phyloP scores from a whole-genome alignment of 2,329 filamentous ascomycete species.

The Penicillium crustosum region DNA sequence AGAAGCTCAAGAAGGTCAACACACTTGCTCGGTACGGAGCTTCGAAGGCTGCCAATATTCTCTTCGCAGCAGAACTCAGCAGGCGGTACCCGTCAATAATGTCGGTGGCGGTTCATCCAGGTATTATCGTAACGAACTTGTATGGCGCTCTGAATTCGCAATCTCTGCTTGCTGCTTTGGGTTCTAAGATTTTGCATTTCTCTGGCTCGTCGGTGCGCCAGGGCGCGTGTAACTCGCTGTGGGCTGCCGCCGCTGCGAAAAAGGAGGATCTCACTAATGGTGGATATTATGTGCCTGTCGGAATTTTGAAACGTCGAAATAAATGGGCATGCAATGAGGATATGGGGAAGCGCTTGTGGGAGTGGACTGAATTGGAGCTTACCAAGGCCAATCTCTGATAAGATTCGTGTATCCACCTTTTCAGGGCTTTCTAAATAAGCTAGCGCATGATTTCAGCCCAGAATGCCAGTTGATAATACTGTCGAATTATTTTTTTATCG shows the following conservation, averaged over 20 bases:
- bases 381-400: slow-evolving; percentile 15
- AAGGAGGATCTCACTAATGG: slow-evolving; percentile 29
- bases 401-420: neutral
- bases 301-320: slow-evolving; percentile 26
- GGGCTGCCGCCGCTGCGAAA: slow-evolving; percentile 31
- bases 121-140: slow-evolving; percentile 40
- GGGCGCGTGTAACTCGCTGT: slow-evolving; percentile 31
- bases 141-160: slow-evolving; percentile 23
- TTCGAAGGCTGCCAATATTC: slow-evolving; percentile 50
- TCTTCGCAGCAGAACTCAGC: slow-evolving; percentile 46
- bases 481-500: neutral
- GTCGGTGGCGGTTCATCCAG: slow-evolving; percentile 50
- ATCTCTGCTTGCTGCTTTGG: slow-evolving; percentile 7
- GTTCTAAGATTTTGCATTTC: slow-evolving; percentile 15
- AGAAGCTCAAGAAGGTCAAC: slow-evolving; percentile 31
- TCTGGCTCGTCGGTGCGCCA: slow-evolving; percentile 22
- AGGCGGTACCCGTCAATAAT: slow-evolving; percentile 36
- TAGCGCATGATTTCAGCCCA: neutral
- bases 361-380: slow-evolving; percentile 37
- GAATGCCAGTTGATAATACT: neutral
- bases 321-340: slow-evolving; percentile 28
- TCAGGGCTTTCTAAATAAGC: neutral
- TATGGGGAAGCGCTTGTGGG: slow-evolving; percentile 32
- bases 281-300: slow-evolving; percentile 34
- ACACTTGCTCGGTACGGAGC: slow-evolving; percentile 44